A percentile compares a stretch with the other conserved stretches of the same genome.
phyloP scores from a whole-genome alignment of 441 rosid species.

The Gossypium aridum region DNA sequence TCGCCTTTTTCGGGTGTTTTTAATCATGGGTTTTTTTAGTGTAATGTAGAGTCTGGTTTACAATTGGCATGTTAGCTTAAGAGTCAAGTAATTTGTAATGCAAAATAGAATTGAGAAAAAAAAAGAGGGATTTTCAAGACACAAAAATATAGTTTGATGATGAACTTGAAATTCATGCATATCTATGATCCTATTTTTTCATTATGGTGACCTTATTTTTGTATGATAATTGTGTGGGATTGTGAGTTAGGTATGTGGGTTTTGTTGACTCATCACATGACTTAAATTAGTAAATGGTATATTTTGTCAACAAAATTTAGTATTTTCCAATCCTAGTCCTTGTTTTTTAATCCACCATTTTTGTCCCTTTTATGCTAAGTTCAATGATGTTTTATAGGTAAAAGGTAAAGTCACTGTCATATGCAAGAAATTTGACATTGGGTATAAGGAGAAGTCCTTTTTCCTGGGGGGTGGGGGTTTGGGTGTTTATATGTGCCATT shows the following conservation, averaged over 20 bases:
- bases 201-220: neutral
- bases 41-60: constrained; percentile 30
- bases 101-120: constrained; percentile 8
- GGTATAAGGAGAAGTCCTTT: no score
- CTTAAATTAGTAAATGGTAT: no score
- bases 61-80: constrained; percentile 16
- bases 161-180: neutral
- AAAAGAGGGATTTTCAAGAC: neutral
- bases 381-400: no score
- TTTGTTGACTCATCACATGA: neutral
- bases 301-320: no score
- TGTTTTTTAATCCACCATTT: no score
- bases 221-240: neutral
- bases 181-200: neutral
- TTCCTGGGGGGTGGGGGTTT: no score
- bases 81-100: constrained; percentile 10
- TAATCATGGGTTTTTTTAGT: constrained; percentile 14
- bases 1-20: constrained; percentile 13
- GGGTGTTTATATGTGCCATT: no score
- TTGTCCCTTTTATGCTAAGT: no score
- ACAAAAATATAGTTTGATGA: neutral
- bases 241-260: neutral
- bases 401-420: no score
- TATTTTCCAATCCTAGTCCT: no score
- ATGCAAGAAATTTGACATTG: no score